Base-by-base conservation (phyloP, 1,284 basidiomycete genomes). In the Microbotryomycetes sp. region DNA sequence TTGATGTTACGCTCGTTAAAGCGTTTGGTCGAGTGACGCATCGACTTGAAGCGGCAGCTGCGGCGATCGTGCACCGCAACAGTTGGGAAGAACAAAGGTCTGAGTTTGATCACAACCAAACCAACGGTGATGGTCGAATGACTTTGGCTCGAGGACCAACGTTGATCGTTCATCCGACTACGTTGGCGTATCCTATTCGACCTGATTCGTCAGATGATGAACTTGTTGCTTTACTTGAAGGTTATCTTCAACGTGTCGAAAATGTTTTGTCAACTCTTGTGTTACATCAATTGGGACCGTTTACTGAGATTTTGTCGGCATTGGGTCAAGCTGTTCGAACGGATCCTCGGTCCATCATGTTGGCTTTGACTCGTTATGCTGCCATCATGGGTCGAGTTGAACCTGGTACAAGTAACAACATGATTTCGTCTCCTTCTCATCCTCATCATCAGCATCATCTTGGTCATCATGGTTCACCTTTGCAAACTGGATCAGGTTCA, bases 121-220 rank as follows among this genome's bases (percentile, higher is more conserved):
- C 36, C 36, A 19, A 42, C 9, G 36, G 12, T 19, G 36, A 19
- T 19, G 36, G 36, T 12, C 36, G 19, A 19, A 42, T 42, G 36
- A 42, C 36, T 42, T 42, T 42, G 36, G 36, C 36, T 9, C 49
- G 22, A 50, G 49, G 49, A 9, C n/a, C 49, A 9, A 28, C 22
- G 28, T 54, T 67, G 5, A 54, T 69, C 36, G 36, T 42, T 9
- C 63, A 90, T 63, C 83, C 85, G 0, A 79, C 82, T 30, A 76
- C 84, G 50, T 79, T 93, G 36, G 78, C 91, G 3, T 90, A 92
- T 1, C 77, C 81, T 12, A 82, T 93, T 72, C 79, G 81, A 64
- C 84, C 88, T 50, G 86, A 85, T 65, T 84, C 87, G 66, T 81
- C 83, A 19, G 90, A 93, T 71, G 79, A 82, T 46, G 89, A 94